Conservation (phyloP, 2,329 filamentous ascomycete genomes). For the Orbilia oligospora region DNA sequence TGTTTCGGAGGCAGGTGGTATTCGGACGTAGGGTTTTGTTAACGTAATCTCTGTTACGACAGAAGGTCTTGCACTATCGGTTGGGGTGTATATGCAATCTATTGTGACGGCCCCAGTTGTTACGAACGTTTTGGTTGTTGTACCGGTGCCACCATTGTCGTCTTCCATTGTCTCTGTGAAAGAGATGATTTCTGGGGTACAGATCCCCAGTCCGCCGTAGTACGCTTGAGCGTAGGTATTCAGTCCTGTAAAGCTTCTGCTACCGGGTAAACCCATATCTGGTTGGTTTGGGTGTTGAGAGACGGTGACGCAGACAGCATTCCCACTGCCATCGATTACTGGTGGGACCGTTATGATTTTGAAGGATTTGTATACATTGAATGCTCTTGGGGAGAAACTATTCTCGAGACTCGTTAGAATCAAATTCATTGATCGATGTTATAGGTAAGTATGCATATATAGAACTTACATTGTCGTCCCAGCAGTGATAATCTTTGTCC, state of each 20-base stretch:
- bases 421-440: neutral
- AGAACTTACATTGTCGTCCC: conserved; percentile 35
- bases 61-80: neutral
- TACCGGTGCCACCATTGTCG: neutral
- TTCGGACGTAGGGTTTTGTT: conserved; percentile 24
- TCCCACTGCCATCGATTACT: conserved; percentile 18
- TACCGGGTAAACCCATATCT: no score
- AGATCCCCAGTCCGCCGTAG: conserved; percentile 13
- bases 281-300: conserved; percentile 6
- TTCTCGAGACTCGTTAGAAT: conserved; percentile 7
- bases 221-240: conserved; percentile 35
- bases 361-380: conserved; percentile 22
- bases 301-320: conserved; percentile 18
- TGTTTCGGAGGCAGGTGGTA: conserved; percentile 13
- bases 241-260: conserved; percentile 23
- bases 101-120: neutral
- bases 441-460: neutral
- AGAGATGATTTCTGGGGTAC: neutral
- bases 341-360: conserved; percentile 35
- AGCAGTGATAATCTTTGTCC: conserved; percentile 13
- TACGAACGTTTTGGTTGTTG: neutral
- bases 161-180: conserved; percentile 16
- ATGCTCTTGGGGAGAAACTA: conserved; percentile 34
- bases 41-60: conserved; percentile 30
- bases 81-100: conserved; percentile 1